These are phyloP conservation scores for Clarireedia sp. DNA, from an alignment of 2,329 filamentous ascomycete genomes.

Conservation along the genomic window DNA sequence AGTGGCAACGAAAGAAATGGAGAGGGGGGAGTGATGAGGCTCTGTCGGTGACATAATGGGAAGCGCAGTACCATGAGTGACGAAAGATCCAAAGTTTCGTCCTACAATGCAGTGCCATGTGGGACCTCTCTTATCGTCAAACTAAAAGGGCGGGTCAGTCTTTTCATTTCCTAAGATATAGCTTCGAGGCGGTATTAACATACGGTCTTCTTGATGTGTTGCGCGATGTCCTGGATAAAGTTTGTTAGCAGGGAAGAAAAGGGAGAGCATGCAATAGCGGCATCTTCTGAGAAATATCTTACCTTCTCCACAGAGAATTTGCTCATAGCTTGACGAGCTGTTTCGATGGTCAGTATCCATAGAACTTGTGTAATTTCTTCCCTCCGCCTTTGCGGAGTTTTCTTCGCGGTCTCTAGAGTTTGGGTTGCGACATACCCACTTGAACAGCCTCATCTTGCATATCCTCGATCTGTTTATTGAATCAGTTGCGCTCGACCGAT, in stretches of 20 bases:
- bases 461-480: constrained; percentile 69
- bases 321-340: constrained; percentile 64
- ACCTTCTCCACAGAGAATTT: constrained; percentile 69
- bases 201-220: constrained; percentile 92
- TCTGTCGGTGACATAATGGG: background rate
- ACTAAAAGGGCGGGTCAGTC: constrained; percentile 46
- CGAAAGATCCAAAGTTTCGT: constrained; percentile 97
- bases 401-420: too few species aligned
- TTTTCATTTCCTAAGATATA: background rate
- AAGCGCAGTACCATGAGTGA: constrained; percentile 56
- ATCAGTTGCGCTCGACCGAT: constrained; percentile 15
- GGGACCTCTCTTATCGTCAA: constrained; percentile 91
- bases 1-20: background rate
- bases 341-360: constrained; percentile 23
- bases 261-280: background rate
- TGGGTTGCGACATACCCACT: constrained; percentile 61
- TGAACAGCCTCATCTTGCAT: constrained; percentile 96
- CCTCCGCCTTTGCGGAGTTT: background rate
- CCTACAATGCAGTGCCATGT: constrained; percentile 99
- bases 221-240: constrained; percentile 72
- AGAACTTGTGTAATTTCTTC: background rate
- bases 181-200: constrained; percentile 20
- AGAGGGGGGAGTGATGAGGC: background rate
- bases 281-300: constrained; percentile 13
- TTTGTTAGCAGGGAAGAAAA: constrained; percentile 12